Base-by-base conservation (phyloP, 306 rosid genomes). In the Gastrolobium bilobum region DNA sequence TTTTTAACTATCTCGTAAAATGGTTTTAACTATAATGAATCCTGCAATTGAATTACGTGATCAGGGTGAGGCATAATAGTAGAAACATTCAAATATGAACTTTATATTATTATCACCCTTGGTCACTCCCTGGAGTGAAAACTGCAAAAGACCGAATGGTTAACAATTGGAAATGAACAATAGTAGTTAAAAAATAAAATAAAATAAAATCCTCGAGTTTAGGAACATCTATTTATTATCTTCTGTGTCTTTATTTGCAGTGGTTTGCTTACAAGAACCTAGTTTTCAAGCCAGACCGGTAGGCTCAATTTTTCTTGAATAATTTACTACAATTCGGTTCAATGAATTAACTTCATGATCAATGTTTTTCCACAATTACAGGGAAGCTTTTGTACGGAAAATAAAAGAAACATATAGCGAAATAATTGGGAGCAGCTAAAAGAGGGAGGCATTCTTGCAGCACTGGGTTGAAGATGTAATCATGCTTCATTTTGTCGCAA, bases 241-340 rank as follows among this genome's bases (percentile, higher is more conserved):
- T 59, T 73, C 30, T 15, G 26, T 71, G 40, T 50, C 34, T 81
- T 56, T 73, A 40, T 10, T 50, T 86, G 83, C 91, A 94, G 98
- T 92, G 96, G 96, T 94, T 90, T 79, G 97, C 89, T 20, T 94
- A 89, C 88, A 94, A 92, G 90, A 89, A 91, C 81, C 75, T 94
- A 64, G 5, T 88, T 71, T 90, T 80, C 90, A 89, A 87, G 86
- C 97, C 98, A 66, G 94, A 91, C 59, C 74, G 98, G 94, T 91
- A 60, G 80, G 64, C 58, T 29, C 58, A 9, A 15, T 15, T 39
- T 54, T 48, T 42, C 31, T 67, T 63, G 50, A 35, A 50, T 31
- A 47, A 59, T 34, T 29, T 54, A 46, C 6, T 33, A 10, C 3
- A 44, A 26, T 59, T n/a, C 35, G 2, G 4, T 73, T 61, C 11